phyloP scores from a whole-genome alignment of 2,329 filamentous ascomycete species.

The Penicillium janthinellum region DNA sequence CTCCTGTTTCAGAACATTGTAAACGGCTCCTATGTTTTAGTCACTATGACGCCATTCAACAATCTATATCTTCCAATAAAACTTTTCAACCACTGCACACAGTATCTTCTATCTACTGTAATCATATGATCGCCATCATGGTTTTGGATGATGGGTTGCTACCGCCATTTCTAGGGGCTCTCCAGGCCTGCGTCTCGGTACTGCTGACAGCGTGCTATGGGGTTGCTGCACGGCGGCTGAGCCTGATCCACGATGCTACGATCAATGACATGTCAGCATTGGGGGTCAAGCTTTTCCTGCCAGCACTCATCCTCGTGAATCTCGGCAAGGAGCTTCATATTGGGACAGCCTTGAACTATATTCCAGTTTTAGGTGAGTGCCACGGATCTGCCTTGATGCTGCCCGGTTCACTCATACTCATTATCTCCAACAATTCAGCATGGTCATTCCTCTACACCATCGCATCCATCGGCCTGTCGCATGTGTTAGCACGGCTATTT shows the following conservation, averaged over 20 bases:
- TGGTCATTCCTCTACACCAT: conserved; percentile 56
- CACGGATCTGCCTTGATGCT: not conserved
- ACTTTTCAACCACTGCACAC: not conserved
- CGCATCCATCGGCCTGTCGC: conserved; percentile 52
- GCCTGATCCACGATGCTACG: not conserved
- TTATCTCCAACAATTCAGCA: conserved; percentile 26
- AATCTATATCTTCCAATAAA: not conserved
- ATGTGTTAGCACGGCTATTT: conserved; percentile 47
- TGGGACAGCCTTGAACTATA: not conserved
- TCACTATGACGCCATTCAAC: not conserved
- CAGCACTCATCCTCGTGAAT: not conserved
- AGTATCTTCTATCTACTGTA: not conserved
- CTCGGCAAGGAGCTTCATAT: not conserved
- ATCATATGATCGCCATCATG: not conserved
- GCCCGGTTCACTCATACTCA: not conserved
- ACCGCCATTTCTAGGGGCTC: not conserved
- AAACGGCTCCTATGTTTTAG: not conserved
- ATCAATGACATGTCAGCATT: not conserved
- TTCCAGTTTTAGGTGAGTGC: not conserved
- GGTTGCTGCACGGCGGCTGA: not conserved
- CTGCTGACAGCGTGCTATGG: not conserved
- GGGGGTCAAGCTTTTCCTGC: not conserved
- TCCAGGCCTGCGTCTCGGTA: not conserved
- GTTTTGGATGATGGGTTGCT: not conserved
- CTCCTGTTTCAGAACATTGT: not conserved